A percentile compares a stretch with the other conserved stretches of the same genome.
phyloP scores from a whole-genome alignment of 1,139 yeast species.

The Oligophagozyma castellii region DNA sequence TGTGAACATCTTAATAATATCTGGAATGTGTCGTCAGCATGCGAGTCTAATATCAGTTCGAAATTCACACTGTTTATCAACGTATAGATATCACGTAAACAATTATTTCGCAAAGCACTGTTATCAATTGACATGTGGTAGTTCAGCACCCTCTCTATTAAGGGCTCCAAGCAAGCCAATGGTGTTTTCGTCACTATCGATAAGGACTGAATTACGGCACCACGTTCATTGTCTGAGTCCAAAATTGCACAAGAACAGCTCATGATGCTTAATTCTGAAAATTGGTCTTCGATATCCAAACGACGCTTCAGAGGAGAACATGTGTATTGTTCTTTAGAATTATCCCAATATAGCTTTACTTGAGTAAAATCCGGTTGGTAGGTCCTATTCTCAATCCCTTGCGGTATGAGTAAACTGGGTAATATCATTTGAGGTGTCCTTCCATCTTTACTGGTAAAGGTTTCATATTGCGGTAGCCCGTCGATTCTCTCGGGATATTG shows the following conservation, averaged over 20 bases:
- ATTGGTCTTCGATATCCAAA: conserved; percentile 1
- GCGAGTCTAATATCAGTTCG: conserved; percentile 8
- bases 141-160: conserved; percentile 31
- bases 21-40: conserved; percentile 1
- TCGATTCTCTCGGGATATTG: conserved; percentile 18
- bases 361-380: conserved; percentile 18
- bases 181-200: conserved; percentile 34
- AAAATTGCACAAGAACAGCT: conserved; percentile 17
- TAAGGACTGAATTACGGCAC: conserved; percentile 19
- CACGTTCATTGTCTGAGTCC: conserved; percentile 16
- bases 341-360: conserved; percentile 15
- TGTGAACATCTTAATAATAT: background rate
- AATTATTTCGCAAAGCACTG: conserved; percentile 4
- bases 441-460: conserved; percentile 4
- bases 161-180: conserved; percentile 30
- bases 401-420: conserved; percentile 22
- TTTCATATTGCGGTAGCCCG: conserved; percentile 8
- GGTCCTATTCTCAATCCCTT: conserved; percentile 14
- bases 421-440: too few species aligned
- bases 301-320: conserved; percentile 10
- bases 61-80: conserved; percentile 19
- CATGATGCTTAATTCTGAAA: conserved; percentile 1
- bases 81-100: conserved; percentile 13
- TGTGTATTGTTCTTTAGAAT: conserved; percentile 7
- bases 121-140: conserved; percentile 28